Base-by-base conservation (phyloP, 2,329 filamentous ascomycete genomes). In the Thelonectria rubi region DNA sequence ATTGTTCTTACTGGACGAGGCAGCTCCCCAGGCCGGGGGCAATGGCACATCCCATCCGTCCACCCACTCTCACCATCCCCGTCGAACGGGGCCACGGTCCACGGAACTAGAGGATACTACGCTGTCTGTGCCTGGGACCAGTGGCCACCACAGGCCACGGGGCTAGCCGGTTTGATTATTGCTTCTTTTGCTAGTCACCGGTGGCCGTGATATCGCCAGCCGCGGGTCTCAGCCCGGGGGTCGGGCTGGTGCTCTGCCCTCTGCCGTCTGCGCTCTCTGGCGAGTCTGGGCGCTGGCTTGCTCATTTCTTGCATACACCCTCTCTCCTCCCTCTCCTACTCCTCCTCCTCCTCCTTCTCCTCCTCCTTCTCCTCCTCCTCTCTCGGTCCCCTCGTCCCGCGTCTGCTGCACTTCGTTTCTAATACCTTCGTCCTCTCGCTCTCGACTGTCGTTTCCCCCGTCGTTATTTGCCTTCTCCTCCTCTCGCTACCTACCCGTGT, bases 161-260 rank as follows among this genome's bases (percentile, higher is more conserved):
- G 65, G 59, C 69, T 71, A 71, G 60, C 69, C 69, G 40, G 21
- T 60, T 60, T 60, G 58, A 71, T 68, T 37, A 42, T 59, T 52
- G 67, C 65, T 65, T 39, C 55, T 49, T 53, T 42, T 69, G 49
- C 49, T 62, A 60, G 58, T 55, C 51, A 52, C 58, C 47, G 52
- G 57, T 66, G 55, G 65, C 64, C 62, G 50, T 71, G 69, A 71
- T 71, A 71, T 69, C 60, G 62, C 64, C 65, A 71, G 65, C 58
- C 65, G 63, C 67, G 67, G 69, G 67, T 70, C 69, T 71, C 60
- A 67, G 65, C 61, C 62, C 59, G 48, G 48, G 45, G 21, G 3
- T 24, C 7, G 20, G 43, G 51, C 42, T 49, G 58, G 58, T 52
- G 24, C 58, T 55, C 63, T 46, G 62, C 50, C 15, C 62, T 37